These are phyloP conservation scores for Thermochaetoides thermophila DNA, from an alignment of 495 filamentous ascomycete genomes.

Conservation along the genomic window DNA sequence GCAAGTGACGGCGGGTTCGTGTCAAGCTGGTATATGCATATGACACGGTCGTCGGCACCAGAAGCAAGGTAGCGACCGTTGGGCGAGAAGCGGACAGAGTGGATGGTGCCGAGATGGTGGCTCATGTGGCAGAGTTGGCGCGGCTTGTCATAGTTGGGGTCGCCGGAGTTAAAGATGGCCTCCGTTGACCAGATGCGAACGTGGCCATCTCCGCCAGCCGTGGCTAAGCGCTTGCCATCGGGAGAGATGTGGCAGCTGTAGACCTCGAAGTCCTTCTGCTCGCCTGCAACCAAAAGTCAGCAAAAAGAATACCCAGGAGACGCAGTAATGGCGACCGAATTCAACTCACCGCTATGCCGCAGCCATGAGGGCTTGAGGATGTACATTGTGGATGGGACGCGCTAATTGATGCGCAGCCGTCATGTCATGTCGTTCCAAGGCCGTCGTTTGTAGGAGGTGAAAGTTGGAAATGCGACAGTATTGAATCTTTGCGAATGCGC, in stretches of 20 bases:
- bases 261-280: constrained; percentile 93
- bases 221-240: constrained; percentile 79
- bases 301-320: too few species aligned
- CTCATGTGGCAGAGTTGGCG: constrained; percentile 94
- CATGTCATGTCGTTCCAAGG: constrained; percentile 22
- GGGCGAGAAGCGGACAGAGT: constrained; percentile 88
- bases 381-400: constrained; percentile 40
- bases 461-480: too few species aligned
- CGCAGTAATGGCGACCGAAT: too few species aligned
- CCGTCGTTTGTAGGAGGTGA: too few species aligned
- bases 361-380: constrained; percentile 91
- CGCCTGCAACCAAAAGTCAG: constrained; percentile 42
- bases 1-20: constrained; percentile 58
- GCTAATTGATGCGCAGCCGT: constrained; percentile 11
- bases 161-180: constrained; percentile 65
- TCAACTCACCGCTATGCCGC: constrained; percentile 67
- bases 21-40: constrained; percentile 89
- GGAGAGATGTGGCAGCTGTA: constrained; percentile 96
- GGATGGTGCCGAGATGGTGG: constrained; percentile 94
- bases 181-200: constrained; percentile 96
- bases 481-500: too few species aligned
- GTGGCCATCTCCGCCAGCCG: constrained; percentile 89
- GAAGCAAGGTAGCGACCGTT: constrained; percentile 89
- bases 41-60: constrained; percentile 94
- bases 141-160: constrained; percentile 57